These are phyloP conservation scores for Aspergillus persii DNA, from an alignment of 2,329 filamentous ascomycete species.

Conservation along the genomic window DNA sequence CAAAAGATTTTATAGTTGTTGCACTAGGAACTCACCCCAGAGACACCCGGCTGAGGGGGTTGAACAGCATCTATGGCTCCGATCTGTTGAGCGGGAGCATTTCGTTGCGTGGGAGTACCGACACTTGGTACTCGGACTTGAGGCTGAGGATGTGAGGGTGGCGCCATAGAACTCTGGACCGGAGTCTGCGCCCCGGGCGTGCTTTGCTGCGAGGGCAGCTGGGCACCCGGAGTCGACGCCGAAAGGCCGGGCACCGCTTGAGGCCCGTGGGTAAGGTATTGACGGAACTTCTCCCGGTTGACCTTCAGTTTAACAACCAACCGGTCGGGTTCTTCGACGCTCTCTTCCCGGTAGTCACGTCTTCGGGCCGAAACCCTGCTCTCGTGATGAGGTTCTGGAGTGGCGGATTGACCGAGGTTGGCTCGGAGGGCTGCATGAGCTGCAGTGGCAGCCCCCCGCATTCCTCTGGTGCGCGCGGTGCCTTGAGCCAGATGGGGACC, in stretches of 20 bases:
- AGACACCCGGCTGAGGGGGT: conserved; percentile 41
- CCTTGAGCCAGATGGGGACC: conserved; percentile 65
- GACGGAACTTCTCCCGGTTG: conserved; percentile 66
- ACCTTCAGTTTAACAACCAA: conserved; percentile 75
- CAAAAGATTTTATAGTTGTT: neutral
- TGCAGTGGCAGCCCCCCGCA: conserved; percentile 82
- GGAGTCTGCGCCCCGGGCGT: conserved; percentile 52
- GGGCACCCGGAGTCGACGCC: conserved; percentile 45
- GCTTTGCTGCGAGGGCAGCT: conserved; percentile 43
- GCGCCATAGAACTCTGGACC: conserved; percentile 53
- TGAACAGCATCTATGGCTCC: conserved; percentile 47
- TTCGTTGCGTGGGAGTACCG: conserved; percentile 23
- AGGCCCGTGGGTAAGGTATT: conserved; percentile 55
- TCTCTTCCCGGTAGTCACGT: conserved; percentile 74
- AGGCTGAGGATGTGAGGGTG: conserved; percentile 32
- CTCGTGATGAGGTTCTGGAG: conserved; percentile 76
- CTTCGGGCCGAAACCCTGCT: conserved; percentile 64
- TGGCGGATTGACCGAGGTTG: conserved; percentile 74
- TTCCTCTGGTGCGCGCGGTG: conserved; percentile 80
- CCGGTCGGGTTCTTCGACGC: conserved; percentile 66
- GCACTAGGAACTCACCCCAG: conserved; percentile 43
- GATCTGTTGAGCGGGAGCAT: conserved; percentile 35
- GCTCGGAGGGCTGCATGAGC: conserved; percentile 84
- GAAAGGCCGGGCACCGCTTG: conserved; percentile 32
- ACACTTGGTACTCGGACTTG: conserved; percentile 26